A percentile compares a stretch with the other conserved stretches of the same genome.
phyloP scores from a whole-genome alignment of 306 rosid species.

The Rosa rugosa region DNA sequence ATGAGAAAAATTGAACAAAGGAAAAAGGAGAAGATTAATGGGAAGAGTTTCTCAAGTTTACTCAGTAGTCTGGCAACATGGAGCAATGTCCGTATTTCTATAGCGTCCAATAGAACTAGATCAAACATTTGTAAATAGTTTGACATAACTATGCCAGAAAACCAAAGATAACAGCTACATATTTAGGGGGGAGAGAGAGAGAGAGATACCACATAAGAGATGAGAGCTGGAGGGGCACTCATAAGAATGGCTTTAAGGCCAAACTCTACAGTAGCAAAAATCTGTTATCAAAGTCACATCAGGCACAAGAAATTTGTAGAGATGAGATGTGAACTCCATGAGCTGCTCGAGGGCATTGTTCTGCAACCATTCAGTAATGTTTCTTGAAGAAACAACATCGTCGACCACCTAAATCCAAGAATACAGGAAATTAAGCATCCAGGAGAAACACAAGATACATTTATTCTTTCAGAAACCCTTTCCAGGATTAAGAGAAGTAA shows the following conservation, averaged over 20 bases:
- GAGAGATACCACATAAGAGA: slow-evolving; percentile 55
- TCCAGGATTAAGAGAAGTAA: not conserved
- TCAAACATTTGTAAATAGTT: not conserved
- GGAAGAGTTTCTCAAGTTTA: not conserved
- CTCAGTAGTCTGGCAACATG: not conserved
- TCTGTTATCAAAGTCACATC: slow-evolving; percentile 43
- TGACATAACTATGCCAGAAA: not conserved
- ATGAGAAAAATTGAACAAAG: not conserved
- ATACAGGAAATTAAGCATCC: slow-evolving; percentile 15
- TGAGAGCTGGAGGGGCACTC: slow-evolving; percentile 55
- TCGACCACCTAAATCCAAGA: slow-evolving; percentile 59
- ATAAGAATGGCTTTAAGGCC: slow-evolving; percentile 71
- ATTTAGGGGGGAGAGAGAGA: slow-evolving; percentile 17
- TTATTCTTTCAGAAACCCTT: not conserved
- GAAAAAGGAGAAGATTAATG: not conserved
- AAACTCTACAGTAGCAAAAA: slow-evolving; percentile 39
- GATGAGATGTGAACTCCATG: slow-evolving; percentile 59
- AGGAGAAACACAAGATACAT: not conserved
- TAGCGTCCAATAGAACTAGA: not conserved
- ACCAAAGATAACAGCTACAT: not conserved
- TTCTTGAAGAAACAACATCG: slow-evolving; percentile 55
- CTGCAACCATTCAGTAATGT: slow-evolving; percentile 72
- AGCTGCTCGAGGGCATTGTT: slow-evolving; percentile 81
- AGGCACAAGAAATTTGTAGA: slow-evolving; percentile 46
- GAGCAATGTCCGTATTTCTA: not conserved